Conservation (phyloP, 805 yeast genomes). For the Metschnikowia santaceciliae region DNA sequence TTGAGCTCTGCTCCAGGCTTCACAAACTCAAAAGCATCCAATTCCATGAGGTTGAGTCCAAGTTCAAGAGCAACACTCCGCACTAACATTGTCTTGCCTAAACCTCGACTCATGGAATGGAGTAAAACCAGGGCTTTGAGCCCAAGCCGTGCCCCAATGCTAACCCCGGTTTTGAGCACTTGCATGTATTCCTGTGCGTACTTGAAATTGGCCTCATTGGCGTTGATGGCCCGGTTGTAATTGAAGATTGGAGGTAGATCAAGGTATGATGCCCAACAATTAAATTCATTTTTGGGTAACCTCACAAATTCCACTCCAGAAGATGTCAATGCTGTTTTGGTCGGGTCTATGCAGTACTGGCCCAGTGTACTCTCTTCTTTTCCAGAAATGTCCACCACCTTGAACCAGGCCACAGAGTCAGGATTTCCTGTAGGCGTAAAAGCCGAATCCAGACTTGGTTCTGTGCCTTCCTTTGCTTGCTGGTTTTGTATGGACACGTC, state of each 20-base stretch:
- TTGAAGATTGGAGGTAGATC: constrained; percentile 40
- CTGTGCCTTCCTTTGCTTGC: constrained; percentile 11
- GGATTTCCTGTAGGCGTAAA: constrained; percentile 58
- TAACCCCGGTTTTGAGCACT: constrained; percentile 51
- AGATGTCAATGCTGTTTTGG: constrained; percentile 64
- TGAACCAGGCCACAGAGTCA: constrained; percentile 83
- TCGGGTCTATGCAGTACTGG: constrained; percentile 58
- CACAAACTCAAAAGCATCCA: constrained; percentile 66
- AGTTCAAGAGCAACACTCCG: constrained; percentile 49
- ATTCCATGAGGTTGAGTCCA: constrained; percentile 62
- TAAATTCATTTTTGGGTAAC: constrained; percentile 31
- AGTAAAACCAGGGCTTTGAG: constrained; percentile 63
- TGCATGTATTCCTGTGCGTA: constrained; percentile 49
- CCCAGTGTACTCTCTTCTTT: constrained; percentile 28
- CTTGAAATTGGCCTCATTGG: constrained; percentile 33
- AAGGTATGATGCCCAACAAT: constrained; percentile 47
- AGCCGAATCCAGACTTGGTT: constrained; percentile 15
- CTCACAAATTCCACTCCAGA: constrained; percentile 50
- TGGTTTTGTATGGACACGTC: constrained; percentile 15
- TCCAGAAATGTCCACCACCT: constrained; percentile 51
- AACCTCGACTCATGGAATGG: constrained; percentile 65
- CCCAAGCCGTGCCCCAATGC: constrained; percentile 27
- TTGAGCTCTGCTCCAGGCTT: constrained; percentile 72
- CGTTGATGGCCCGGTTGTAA: constrained; percentile 23
- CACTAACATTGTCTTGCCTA: constrained; percentile 73